Conservation (phyloP, 1,139 yeast genomes). For the Lodderomyces parapsilosis region DNA sequence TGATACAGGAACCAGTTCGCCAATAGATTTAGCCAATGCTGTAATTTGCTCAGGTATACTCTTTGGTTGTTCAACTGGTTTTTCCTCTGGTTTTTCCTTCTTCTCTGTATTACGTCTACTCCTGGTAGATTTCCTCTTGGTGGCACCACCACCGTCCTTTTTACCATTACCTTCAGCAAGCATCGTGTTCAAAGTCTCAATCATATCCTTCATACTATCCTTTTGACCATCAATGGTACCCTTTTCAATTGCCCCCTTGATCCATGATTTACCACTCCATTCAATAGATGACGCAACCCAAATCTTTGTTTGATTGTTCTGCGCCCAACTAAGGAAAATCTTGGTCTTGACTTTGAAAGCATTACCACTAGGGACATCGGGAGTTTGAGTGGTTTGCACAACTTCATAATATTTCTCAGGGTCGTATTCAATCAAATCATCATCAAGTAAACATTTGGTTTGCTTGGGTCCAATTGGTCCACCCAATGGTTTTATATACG, state of each 20-base stretch:
- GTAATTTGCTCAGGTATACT: conserved; percentile 21
- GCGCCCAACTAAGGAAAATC: conserved; percentile 73
- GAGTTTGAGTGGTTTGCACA: conserved; percentile 71
- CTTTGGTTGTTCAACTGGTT: conserved; percentile 11
- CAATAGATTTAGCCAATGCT: conserved; percentile 28
- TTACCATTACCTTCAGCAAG: conserved; percentile 22
- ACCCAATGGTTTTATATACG: conserved; percentile 75
- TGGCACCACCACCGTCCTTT: conserved; percentile 6
- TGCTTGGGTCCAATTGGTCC: conserved; percentile 95
- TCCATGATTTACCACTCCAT: conserved; percentile 95
- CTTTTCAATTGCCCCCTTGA: conserved; percentile 87
- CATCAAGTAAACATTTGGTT: conserved; percentile 79
- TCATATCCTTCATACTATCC: conserved; percentile 59
- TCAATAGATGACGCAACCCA: conserved; percentile 66
- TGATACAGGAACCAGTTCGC: conserved; percentile 30
- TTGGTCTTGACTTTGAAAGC: conserved; percentile 75
- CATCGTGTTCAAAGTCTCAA: conserved; percentile 55
- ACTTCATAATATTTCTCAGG: conserved; percentile 56
- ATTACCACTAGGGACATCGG: conserved; percentile 94
- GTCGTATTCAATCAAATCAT: conserved; percentile 64
- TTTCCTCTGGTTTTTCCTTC: conserved; percentile 14
- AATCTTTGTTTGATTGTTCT: conserved; percentile 62
- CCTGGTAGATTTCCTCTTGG: conserved; percentile 26
- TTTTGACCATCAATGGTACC: conserved; percentile 92
- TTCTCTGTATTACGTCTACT: conserved; percentile 20